These are phyloP conservation scores for Moesziomyces antarcticus DNA, from an alignment of 1,284 basidiomycete genomes.

Conservation along the genomic window DNA sequence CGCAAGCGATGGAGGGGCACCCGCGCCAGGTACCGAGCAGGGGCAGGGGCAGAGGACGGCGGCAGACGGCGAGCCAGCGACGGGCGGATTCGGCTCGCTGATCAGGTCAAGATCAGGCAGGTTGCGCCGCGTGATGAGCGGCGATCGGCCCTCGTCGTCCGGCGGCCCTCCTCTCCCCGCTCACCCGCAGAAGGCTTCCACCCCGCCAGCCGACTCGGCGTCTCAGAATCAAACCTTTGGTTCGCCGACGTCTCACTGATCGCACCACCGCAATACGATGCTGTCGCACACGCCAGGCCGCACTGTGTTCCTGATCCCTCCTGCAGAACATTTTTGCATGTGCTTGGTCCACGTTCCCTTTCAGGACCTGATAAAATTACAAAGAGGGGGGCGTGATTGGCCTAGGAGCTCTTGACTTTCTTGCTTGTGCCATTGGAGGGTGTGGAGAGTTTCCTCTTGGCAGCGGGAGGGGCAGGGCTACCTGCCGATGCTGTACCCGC, in stretches of 20 bases:
- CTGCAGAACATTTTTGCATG: too few relatives aligned
- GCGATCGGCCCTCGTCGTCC: slow-evolving; percentile 1
- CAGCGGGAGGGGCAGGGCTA: neutral
- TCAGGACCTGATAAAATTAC: too few relatives aligned
- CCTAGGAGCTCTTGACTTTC: slow-evolving; percentile 30
- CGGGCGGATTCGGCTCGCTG: slow-evolving; percentile 2
- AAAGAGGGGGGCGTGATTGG: too few relatives aligned
- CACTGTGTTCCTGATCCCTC: too few relatives aligned
- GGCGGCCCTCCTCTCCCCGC: neutral
- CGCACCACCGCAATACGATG: too few relatives aligned
- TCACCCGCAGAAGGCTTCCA: neutral
- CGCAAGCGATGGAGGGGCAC: neutral
- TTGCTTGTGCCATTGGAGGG: slow-evolving; percentile 13
- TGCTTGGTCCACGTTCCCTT: too few relatives aligned
- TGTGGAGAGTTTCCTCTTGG: slow-evolving; percentile 20
- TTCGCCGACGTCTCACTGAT: too few relatives aligned
- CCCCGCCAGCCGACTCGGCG: neutral
- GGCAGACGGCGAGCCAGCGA: neutral
- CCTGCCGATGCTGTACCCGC: slow-evolving; percentile 8
- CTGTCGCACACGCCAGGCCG: too few relatives aligned
- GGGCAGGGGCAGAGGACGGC: neutral
- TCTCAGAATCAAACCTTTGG: too few relatives aligned
- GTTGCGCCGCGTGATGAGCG: slow-evolving; percentile 4
- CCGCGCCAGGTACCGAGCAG: neutral
- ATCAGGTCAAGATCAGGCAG: slow-evolving; percentile 21